phyloP scores from a whole-genome alignment of 352 stramenopile species.

The Pythium rhizo-oryzae region DNA sequence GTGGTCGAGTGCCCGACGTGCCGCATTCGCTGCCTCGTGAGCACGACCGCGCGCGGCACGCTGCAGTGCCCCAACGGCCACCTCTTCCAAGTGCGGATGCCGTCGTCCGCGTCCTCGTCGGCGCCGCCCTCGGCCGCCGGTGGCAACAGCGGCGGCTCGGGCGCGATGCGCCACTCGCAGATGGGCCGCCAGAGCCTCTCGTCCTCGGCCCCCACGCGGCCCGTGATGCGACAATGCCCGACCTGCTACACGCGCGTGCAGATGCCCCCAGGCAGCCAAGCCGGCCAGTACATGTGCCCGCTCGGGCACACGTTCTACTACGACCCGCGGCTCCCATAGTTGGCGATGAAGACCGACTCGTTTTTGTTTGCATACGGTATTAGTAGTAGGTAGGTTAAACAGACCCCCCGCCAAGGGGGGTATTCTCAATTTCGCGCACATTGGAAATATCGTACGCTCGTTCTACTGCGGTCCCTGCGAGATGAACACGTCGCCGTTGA shows the following conservation, averaged over 20 bases:
- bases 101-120: constrained; percentile 18
- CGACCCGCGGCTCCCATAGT: constrained; percentile 53
- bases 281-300: constrained; percentile 89
- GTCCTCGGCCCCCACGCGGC: constrained; percentile 32
- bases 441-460: not conserved
- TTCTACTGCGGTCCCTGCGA: constrained; percentile 49
- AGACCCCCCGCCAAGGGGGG: not conserved
- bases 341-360: too few relatives aligned
- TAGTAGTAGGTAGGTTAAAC: not conserved
- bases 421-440: not conserved
- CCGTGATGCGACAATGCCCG: constrained; percentile 85
- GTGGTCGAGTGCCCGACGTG: constrained; percentile 50
- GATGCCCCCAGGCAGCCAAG: constrained; percentile 83
- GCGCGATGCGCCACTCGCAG: constrained; percentile 33
- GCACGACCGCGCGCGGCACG: constrained; percentile 40
- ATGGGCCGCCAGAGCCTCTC: constrained; percentile 29
- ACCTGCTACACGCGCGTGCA: constrained; percentile 89
- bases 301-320: constrained; percentile 89
- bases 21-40: constrained; percentile 48
- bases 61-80: constrained; percentile 52
- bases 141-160: constrained; percentile 20
- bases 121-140: constrained; percentile 2
- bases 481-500: constrained; percentile 73
- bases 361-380: not conserved
- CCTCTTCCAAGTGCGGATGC: constrained; percentile 49